These are phyloP conservation scores for Raddia guianensis DNA, from an alignment of 176 grass and related monocot species.

Conservation along the genomic window DNA sequence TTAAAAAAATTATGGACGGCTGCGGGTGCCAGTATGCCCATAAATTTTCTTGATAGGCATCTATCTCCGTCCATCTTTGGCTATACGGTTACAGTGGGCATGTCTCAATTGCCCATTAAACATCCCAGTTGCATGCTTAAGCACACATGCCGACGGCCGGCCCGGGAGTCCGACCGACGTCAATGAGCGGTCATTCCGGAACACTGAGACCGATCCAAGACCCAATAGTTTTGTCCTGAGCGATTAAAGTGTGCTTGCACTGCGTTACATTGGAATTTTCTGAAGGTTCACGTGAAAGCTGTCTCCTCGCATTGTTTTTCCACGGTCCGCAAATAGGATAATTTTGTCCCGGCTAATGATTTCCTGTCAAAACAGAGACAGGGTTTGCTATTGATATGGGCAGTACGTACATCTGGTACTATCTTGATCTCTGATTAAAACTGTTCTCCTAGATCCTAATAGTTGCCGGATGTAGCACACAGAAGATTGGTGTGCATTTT, in stretches of 20 bases:
- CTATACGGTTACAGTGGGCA: no score
- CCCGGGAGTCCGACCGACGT: neutral
- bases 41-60: no score
- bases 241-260: no score
- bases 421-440: neutral
- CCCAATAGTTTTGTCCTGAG: neutral
- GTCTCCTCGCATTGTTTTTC: neutral
- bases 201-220: neutral
- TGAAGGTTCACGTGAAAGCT: neutral
- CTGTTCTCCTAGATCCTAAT: neutral
- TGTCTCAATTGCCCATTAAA: no score
- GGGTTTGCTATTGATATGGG: neutral
- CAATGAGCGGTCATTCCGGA: slow-evolving; percentile 29
- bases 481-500: neutral
- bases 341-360: neutral
- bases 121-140: no score
- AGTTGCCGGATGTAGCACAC: neutral
- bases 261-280: neutral
- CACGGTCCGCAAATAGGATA: neutral
- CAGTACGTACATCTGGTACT: neutral
- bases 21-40: no score
- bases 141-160: neutral
- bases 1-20: no score
- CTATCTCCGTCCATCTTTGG: no score
- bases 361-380: neutral